Evolutionary conservation across 352 stramenopile species (phyloP), one percentile per base, ranked within the genome.

Genomic region (Globisporangium echinulatum): DNA sequence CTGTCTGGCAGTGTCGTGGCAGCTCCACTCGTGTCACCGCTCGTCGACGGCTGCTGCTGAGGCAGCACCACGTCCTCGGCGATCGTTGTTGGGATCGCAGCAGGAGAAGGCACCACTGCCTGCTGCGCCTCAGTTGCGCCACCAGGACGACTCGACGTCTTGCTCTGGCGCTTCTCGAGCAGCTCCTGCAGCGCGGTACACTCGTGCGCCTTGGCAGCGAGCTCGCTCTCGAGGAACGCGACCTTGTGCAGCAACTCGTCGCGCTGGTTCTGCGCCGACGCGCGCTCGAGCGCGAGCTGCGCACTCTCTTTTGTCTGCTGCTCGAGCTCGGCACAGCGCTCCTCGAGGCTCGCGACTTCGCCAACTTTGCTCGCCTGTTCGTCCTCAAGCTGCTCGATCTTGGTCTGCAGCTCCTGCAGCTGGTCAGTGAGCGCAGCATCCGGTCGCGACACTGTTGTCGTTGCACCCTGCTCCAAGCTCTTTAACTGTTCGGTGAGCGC

Each of bases 301-400:
- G 68, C 62, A 40, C 75, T 70, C n/a, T 72, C 56, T 14, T 76
- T 74, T 38, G 71, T 70, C 36, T 72, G 66, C 3, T 49, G 38
- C 61, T 85, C 72, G 2, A 90, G 66, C 48, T 88, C 76, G 3
- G 69, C 58, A 56, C 78, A 85, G 15, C 76, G 74, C 42, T 82
- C 76, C 61, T 90, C 74, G 7, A 90, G 49, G 44, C 64, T 86
- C 2, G 58, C 56, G 17, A 83, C 68, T 64, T 90, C 80, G 13
- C 65, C 67, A 13, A 60, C 54, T 49, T 88, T 88, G 13, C 72
- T 81, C 1, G 73, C 67, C 13, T 78, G 77, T 5, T 90, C 77
- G 40, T 90, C 80, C 58, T 88, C 77, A 5, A 90, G 55, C 37
- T 79, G 68, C 44, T 85, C 80, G 25, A 88, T 72, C 61, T 81